Percentiles rank a stretch among this genome's conserved stretches.
Evolutionary conservation across 1,139 yeast species (phyloP).

Genomic region (Kurtzmaniella quercitrusa): DNA sequence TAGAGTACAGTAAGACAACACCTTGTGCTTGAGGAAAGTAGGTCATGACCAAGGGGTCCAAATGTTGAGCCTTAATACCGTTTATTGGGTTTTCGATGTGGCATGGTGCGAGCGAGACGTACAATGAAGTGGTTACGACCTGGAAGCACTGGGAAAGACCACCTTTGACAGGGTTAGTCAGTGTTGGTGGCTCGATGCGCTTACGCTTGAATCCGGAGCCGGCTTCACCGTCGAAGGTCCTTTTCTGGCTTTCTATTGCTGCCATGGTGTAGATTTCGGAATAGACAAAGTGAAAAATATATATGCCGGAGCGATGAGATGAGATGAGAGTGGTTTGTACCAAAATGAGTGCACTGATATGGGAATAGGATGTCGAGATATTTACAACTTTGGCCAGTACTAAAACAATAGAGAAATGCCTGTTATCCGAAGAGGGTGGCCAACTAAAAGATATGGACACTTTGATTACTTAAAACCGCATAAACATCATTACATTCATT

Average conservation of each 20-base stretch:
- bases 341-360: too few relatives aligned
- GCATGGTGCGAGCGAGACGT: constrained; percentile 83
- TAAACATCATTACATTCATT: too few relatives aligned
- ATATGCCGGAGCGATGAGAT: constrained; percentile 2
- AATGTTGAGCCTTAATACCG: constrained; percentile 82
- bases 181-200: constrained; percentile 19
- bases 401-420: too few relatives aligned
- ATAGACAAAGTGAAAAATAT: constrained; percentile 2
- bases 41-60: constrained; percentile 86
- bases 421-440: too few relatives aligned
- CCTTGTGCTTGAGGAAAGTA: constrained; percentile 73
- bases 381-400: too few relatives aligned
- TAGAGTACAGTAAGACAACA: constrained; percentile 74
- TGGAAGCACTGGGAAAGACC: constrained; percentile 65
- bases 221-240: neutral
- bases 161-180: constrained; percentile 32
- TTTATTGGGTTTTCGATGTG: constrained; percentile 63
- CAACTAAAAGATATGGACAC: too few relatives aligned
- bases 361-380: too few relatives aligned
- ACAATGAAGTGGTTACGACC: constrained; percentile 58
- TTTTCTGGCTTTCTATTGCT: neutral
- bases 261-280: neutral
- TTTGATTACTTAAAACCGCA: too few relatives aligned
- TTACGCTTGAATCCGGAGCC: constrained; percentile 15
- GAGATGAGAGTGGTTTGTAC: neutral